Conservation (phyloP, 495 filamentous ascomycete genomes). For the Xeromyces bisporus region DNA sequence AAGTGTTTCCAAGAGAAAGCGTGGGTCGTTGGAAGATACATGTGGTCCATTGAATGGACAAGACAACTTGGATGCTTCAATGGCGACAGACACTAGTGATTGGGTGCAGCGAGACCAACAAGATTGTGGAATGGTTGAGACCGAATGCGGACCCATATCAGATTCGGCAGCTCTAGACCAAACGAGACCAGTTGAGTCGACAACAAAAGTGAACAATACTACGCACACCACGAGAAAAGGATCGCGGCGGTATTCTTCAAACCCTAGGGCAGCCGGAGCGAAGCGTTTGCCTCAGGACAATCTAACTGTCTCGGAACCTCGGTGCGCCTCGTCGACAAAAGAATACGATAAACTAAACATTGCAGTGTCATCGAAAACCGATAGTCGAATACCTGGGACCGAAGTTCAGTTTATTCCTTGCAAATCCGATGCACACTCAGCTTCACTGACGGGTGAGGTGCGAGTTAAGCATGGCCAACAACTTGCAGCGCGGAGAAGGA, state of each 20-base stretch:
- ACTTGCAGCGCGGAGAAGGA: constrained; percentile 27
- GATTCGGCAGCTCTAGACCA: too few species aligned
- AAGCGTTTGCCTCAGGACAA: constrained; percentile 1
- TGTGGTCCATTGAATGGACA: too few species aligned
- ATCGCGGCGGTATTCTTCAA: constrained; percentile 25
- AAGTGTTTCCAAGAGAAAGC: too few species aligned
- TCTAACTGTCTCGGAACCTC: constrained; percentile 1
- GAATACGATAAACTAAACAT: background rate
- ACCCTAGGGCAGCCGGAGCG: constrained; percentile 9
- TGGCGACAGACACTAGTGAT: too few species aligned
- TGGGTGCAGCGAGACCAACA: too few species aligned
- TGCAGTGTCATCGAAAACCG: background rate
- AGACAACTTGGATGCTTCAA: too few species aligned
- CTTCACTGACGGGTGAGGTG: constrained; percentile 5
- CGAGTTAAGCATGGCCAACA: constrained; percentile 16
- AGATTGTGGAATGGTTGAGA: too few species aligned
- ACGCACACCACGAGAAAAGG: constrained; percentile 7
- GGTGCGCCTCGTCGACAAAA: background rate
- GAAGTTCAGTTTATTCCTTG: too few species aligned
- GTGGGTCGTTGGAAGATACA: too few species aligned
- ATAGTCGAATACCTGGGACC: background rate
- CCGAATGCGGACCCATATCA: too few species aligned
- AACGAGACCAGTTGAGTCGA: too few species aligned
- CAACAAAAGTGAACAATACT: constrained; percentile 4
- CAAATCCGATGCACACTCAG: too few species aligned